phyloP scores from a whole-genome alignment of 2,329 filamentous ascomycete species.

The Ilyonectria mors-panacis region DNA sequence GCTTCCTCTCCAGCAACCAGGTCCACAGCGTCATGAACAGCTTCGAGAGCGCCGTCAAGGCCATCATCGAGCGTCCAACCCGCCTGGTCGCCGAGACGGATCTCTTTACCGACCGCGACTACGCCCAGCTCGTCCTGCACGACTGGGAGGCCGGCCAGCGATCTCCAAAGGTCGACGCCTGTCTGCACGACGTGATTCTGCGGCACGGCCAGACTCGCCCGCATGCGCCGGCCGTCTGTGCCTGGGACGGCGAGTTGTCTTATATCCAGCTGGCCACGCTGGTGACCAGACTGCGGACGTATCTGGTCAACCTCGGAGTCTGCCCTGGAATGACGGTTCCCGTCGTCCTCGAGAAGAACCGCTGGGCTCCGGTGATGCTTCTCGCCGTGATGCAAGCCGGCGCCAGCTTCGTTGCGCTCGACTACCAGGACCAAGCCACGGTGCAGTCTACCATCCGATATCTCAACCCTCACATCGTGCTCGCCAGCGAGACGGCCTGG shows the following conservation, averaged over 20 bases:
- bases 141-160: conserved; percentile 60
- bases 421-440: conserved; percentile 59
- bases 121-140: conserved; percentile 68
- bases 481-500: conserved; percentile 61
- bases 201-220: conserved; percentile 57
- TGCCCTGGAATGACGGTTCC: conserved; percentile 71
- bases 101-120: conserved; percentile 70
- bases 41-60: conserved; percentile 66
- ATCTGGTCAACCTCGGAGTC: conserved; percentile 67
- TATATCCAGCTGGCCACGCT: conserved; percentile 58
- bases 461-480: conserved; percentile 60
- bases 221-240: conserved; percentile 58
- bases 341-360: conserved; percentile 78
- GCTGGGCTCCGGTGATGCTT: conserved; percentile 78
- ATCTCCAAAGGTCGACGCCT: conserved; percentile 56
- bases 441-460: conserved; percentile 60
- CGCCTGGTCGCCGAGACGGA: conserved; percentile 62
- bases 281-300: conserved; percentile 56
- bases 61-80: conserved; percentile 60
- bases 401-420: conserved; percentile 66
- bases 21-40: conserved; percentile 64
- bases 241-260: conserved; percentile 62
- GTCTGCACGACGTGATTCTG: conserved; percentile 63
- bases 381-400: conserved; percentile 76
- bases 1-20: conserved; percentile 60